Evolutionary conservation across 1,139 yeast genomes (phyloP).

Genomic region (Meyerozyma elateridarum): DNA sequence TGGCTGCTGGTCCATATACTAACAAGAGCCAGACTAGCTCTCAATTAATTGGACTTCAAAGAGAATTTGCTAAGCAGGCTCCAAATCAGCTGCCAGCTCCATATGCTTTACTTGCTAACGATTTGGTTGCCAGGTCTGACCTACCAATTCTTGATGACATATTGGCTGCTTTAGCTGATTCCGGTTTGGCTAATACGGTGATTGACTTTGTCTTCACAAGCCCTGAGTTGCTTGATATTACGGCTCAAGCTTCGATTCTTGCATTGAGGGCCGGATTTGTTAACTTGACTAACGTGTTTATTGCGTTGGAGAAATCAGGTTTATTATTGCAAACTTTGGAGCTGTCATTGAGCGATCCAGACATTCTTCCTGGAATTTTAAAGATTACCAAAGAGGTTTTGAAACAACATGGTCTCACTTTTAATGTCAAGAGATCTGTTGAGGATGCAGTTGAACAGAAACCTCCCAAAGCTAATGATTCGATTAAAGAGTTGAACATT

Average conservation of each 20-base stretch:
- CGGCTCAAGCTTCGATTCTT: conserved; percentile 20
- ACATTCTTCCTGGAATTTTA: conserved; percentile 27
- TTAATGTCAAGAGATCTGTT: conserved; percentile 11
- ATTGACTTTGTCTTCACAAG: conserved; percentile 23
- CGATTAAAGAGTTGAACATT: neutral
- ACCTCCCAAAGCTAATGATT: too few species aligned
- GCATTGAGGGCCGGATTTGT: conserved; percentile 19
- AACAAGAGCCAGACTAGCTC: too few species aligned
- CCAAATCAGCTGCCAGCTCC: too few species aligned
- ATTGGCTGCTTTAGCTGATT: conserved; percentile 19
- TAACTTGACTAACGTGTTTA: conserved; percentile 23
- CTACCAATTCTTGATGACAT: conserved; percentile 22
- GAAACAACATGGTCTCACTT: conserved; percentile 17
- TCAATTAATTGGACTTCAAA: too few species aligned
- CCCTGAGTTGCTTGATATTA: conserved; percentile 22
- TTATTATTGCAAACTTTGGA: conserved; percentile 23
- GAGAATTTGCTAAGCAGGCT: too few species aligned
- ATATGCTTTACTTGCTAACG: too few species aligned
- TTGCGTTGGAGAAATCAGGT: conserved; percentile 27
- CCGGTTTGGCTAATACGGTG: conserved; percentile 21
- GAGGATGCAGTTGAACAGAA: conserved; percentile 3
- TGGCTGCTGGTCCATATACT: too few species aligned
- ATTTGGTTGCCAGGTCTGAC: conserved; percentile 13
- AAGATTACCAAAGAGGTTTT: conserved; percentile 22
- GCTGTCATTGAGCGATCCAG: conserved; percentile 23